phyloP scores from a whole-genome alignment of 148 eudicot species.

The Rhododendron williamsianum region DNA sequence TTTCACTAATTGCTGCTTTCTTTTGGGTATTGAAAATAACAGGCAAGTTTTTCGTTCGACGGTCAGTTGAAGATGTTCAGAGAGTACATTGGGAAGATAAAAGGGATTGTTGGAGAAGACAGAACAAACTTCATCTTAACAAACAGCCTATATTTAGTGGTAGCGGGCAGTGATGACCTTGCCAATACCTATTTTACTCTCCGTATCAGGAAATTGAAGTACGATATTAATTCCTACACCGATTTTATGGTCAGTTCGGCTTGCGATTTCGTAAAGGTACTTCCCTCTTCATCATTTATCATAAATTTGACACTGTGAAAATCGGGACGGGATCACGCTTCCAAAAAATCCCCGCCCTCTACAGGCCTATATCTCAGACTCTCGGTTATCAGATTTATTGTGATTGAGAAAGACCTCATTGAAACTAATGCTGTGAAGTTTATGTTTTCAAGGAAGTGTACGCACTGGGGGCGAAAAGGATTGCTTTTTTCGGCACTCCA shows the following conservation, averaged over 20 bases:
- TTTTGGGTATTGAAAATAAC: background rate
- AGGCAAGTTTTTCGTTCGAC: slow-evolving; percentile 15
- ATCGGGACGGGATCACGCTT: no score
- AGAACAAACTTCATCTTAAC: slow-evolving; percentile 20
- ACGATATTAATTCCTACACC: slow-evolving; percentile 2
- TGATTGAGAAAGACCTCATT: background rate
- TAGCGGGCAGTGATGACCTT: slow-evolving; percentile 29
- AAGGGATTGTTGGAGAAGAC: slow-evolving; percentile 24
- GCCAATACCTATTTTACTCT: slow-evolving; percentile 30
- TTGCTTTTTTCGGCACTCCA: slow-evolving; percentile 38
- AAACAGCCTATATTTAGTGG: slow-evolving; percentile 14
- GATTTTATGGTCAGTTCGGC: background rate
- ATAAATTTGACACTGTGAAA: background rate
- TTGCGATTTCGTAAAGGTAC: background rate
- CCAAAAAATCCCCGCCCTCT: background rate
- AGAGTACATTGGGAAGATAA: slow-evolving; percentile 20
- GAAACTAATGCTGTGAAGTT: background rate
- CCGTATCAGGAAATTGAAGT: slow-evolving; percentile 13
- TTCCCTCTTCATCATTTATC: background rate
- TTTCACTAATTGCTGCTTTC: background rate
- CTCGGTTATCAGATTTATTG: background rate
- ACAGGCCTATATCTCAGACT: background rate
- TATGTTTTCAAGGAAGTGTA: slow-evolving; percentile 31
- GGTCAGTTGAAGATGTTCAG: slow-evolving; percentile 32
- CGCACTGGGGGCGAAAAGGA: slow-evolving; percentile 32